These are phyloP conservation scores for Melampsora occidentalis DNA, from an alignment of 1,284 basidiomycete genomes.

Conservation along the genomic window DNA sequence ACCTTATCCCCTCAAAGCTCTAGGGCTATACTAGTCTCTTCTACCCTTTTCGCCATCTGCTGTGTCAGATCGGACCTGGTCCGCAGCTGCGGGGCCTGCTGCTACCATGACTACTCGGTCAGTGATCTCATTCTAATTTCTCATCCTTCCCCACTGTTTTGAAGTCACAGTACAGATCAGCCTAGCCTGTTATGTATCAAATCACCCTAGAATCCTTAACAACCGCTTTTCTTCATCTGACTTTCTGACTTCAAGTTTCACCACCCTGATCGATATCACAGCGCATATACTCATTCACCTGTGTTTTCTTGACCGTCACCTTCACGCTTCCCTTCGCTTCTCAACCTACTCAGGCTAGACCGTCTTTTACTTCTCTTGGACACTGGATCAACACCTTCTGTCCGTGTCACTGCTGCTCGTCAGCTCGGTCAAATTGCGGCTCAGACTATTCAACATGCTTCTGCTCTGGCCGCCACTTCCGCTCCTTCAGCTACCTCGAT, in stretches of 20 bases:
- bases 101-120: slow-evolving; percentile 10
- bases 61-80: slow-evolving; percentile 1
- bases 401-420: slow-evolving; percentile 83
- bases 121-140: neutral
- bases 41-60: neutral
- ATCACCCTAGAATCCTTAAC: neutral
- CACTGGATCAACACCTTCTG: slow-evolving; percentile 78
- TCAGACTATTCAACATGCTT: slow-evolving; percentile 61
- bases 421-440: slow-evolving; percentile 86
- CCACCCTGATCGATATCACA: neutral
- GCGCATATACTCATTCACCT: slow-evolving; percentile 7
- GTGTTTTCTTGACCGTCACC: slow-evolving; percentile 1
- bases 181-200: neutral
- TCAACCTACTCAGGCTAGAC: slow-evolving; percentile 65
- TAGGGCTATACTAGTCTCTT: neutral
- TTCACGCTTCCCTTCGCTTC: neutral
- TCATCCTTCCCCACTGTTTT: neutral
- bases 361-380: slow-evolving; percentile 84
- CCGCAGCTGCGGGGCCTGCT: slow-evolving; percentile 10
- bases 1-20: neutral
- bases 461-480: slow-evolving; percentile 45
- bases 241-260: neutral
- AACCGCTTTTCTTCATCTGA: neutral
- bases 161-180: neutral
- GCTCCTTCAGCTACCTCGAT: slow-evolving; percentile 43